These are phyloP conservation scores for Diversispora eburnea DNA, from an alignment of 192 early-diverging fungal genomes.

Conservation along the genomic window DNA sequence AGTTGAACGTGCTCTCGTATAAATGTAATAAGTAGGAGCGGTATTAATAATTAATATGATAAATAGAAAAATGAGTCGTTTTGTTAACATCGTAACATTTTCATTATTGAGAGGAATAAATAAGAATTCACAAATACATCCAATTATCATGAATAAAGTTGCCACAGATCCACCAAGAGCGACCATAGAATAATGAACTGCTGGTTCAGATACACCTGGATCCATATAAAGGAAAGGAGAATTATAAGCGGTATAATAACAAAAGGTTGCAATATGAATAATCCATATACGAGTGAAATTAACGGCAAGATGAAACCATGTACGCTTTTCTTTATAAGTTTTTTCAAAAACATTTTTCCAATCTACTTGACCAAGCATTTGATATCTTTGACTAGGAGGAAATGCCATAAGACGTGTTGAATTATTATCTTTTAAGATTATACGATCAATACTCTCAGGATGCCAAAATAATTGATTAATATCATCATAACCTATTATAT, in stretches of 20 bases:
- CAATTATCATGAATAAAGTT: constrained; percentile 61
- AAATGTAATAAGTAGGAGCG: constrained; percentile 59
- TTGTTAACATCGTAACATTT: constrained; percentile 51
- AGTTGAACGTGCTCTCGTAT: constrained; percentile 43
- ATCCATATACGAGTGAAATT: constrained; percentile 87
- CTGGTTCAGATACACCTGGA: constrained; percentile 27
- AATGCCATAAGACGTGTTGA: constrained; percentile 54
- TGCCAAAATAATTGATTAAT: constrained; percentile 85
- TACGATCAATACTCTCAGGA: constrained; percentile 57
- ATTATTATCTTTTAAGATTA: constrained; percentile 53
- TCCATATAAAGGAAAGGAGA: constrained; percentile 62
- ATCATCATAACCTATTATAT: constrained; percentile 77
- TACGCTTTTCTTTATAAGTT: constrained; percentile 82
- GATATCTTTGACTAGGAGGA: constrained; percentile 60
- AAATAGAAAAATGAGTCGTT: constrained; percentile 51
- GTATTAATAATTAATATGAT: constrained; percentile 60
- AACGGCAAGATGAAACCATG: constrained; percentile 76
- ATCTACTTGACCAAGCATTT: constrained; percentile 55
- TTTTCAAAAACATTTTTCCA: constrained; percentile 73
- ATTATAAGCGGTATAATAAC: constrained; percentile 75
- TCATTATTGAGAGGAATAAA: constrained; percentile 63
- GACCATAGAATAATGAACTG: constrained; percentile 61
- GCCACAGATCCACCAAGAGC: constrained; percentile 70
- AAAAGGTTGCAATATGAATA: constrained; percentile 73
- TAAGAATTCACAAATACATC: constrained; percentile 63